Percentiles rank a stretch among this genome's conserved stretches.
Conservation (phyloP, 257 asterid species). For the Solanum lycopersicoides region DNA sequence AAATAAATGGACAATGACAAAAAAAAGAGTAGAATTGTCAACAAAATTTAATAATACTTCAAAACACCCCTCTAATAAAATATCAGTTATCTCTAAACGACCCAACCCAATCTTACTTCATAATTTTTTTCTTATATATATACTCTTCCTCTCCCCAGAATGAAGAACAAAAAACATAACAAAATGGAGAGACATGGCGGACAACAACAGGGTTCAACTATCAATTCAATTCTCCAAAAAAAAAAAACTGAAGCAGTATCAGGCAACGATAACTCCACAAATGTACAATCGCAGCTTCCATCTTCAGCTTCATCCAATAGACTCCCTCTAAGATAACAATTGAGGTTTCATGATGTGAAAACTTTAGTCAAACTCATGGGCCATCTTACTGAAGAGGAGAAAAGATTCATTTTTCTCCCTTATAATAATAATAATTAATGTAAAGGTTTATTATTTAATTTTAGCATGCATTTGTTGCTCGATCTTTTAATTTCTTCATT, state of each 20-base stretch:
- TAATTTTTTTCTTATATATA: not conserved
- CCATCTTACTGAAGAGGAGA: not conserved
- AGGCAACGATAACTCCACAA: not conserved
- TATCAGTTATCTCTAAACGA: not conserved
- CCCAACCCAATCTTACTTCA: not conserved
- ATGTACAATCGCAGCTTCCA: not conserved
- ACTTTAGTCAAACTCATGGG: not conserved
- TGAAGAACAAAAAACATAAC: not conserved
- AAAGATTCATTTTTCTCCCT: not conserved
- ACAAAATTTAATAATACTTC: not conserved
- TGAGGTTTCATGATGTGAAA: not conserved
- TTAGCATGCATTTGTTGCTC: not conserved
- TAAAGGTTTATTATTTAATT: not conserved
- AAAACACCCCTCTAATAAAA: not conserved
- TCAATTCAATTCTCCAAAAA: accelerated
- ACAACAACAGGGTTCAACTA: not conserved
- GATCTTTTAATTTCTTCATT: not conserved
- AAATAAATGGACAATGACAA: not conserved
- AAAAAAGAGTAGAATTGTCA: not conserved
- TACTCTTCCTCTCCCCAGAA: not conserved
- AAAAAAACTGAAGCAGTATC: no score
- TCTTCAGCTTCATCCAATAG: not conserved
- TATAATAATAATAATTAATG: not conserved
- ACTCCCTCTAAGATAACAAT: not conserved
- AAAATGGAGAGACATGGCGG: not conserved